Percentiles rank a stretch among this genome's conserved stretches.
Evolutionary conservation across 345 rosid genomes (phyloP).

Genomic region (Hibiscus mutabilis): DNA sequence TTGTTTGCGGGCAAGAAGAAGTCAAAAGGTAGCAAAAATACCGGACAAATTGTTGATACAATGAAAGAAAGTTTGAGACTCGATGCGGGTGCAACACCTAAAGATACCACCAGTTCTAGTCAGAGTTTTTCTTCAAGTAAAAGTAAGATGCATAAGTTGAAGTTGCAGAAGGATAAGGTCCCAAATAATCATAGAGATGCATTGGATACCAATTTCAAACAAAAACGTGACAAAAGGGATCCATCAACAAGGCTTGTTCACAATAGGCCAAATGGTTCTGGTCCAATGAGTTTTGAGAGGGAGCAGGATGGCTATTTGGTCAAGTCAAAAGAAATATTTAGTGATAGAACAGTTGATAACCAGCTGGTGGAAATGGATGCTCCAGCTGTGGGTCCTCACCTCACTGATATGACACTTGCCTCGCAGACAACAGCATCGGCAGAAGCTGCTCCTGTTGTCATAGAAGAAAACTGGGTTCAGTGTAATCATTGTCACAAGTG

Average conservation of each 20-base stretch:
- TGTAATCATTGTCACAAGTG: slow-evolving; percentile 65
- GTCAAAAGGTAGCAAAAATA: slow-evolving; percentile 25
- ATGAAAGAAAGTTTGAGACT: slow-evolving; percentile 23
- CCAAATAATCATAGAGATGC: slow-evolving; percentile 20
- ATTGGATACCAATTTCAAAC: slow-evolving; percentile 17
- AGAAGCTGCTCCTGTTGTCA: slow-evolving; percentile 20
- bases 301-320: slow-evolving; percentile 16
- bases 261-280: slow-evolving; percentile 20
- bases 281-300: slow-evolving; percentile 14
- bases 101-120: slow-evolving; percentile 17
- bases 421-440: slow-evolving; percentile 24
- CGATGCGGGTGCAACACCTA: slow-evolving; percentile 22
- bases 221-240: slow-evolving; percentile 1
- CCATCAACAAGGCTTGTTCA: slow-evolving; percentile 16
- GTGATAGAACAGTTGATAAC: slow-evolving; percentile 23
- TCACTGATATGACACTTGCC: slow-evolving; percentile 23
- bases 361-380: slow-evolving; percentile 22
- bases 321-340: slow-evolving; percentile 28
- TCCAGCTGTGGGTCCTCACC: slow-evolving; percentile 14
- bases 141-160: slow-evolving; percentile 21
- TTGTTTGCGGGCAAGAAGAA: slow-evolving; percentile 29
- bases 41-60: slow-evolving; percentile 15
- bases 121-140: slow-evolving; percentile 22
- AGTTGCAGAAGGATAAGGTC: slow-evolving; percentile 31
- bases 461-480: slow-evolving; percentile 47